These are phyloP conservation scores for Zygotorulaspora mrakii DNA, from an alignment of 1,139 yeast genomes.

Conservation along the genomic window DNA sequence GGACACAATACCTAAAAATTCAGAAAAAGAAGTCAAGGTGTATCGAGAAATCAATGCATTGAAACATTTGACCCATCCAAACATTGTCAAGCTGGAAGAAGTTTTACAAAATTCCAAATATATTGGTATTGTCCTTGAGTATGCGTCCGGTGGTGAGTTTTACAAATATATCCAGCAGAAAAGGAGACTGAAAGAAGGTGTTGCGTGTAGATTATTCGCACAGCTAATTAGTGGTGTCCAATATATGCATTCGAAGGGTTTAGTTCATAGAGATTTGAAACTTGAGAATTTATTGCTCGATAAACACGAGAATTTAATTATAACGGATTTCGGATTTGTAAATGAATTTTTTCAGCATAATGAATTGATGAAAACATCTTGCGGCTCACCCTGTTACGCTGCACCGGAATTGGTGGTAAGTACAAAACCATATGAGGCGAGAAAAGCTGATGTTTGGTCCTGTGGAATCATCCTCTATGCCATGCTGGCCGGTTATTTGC, in stretches of 20 bases:
- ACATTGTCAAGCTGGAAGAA: conserved; percentile 85
- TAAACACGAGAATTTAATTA: conserved; percentile 61
- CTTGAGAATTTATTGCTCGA: conserved; percentile 69
- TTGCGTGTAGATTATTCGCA: conserved; percentile 84
- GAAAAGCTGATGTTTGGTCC: conserved; percentile 95
- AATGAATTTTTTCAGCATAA: conserved; percentile 69
- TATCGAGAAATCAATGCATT: conserved; percentile 91
- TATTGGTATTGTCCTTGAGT: conserved; percentile 92
- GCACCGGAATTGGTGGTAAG: conserved; percentile 95
- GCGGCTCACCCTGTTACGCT: conserved; percentile 98
- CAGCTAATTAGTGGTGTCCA: conserved; percentile 92
- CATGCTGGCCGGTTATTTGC: conserved; percentile 94
- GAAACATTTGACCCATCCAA: conserved; percentile 83
- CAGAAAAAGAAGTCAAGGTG: conserved; percentile 82
- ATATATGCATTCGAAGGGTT: conserved; percentile 66
- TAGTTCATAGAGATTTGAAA: conserved; percentile 74
- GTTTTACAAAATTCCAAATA: conserved; percentile 92
- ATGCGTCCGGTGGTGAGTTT: conserved; percentile 96
- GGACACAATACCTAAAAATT: conserved; percentile 77
- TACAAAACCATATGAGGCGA: conserved; percentile 84
- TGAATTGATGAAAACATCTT: conserved; percentile 89
- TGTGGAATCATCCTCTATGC: conserved; percentile 94
- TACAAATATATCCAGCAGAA: conserved; percentile 89
- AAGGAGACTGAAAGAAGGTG: conserved; percentile 77
- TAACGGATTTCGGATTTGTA: conserved; percentile 85